Percentiles rank a stretch among this genome's conserved stretches.
Conservation (phyloP, 345 rosid genomes). For the Nasturtium officinale region DNA sequence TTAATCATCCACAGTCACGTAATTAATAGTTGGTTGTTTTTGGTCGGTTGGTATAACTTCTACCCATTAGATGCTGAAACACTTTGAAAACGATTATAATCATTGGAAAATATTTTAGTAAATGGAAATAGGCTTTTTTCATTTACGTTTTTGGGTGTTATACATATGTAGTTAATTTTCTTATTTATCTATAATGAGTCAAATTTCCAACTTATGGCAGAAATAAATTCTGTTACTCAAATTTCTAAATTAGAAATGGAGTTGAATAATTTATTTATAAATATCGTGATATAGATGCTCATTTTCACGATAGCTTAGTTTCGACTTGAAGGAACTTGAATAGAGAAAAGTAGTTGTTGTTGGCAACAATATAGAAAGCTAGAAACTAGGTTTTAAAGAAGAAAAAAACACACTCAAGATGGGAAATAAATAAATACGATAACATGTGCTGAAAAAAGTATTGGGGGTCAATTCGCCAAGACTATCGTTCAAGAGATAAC, state of each 20-base stretch:
- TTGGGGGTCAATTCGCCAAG: too few relatives aligned
- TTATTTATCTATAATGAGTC: neutral
- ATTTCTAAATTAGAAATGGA: neutral
- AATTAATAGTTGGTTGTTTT: constrained; percentile 27
- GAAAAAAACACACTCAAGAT: neutral
- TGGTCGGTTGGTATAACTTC: constrained; percentile 45
- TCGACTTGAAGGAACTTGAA: neutral
- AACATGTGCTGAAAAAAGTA: neutral
- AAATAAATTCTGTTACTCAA: neutral
- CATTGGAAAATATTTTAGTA: neutral
- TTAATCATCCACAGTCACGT: constrained; percentile 2
- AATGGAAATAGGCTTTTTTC: neutral
- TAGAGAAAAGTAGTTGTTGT: neutral
- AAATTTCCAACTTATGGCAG: neutral
- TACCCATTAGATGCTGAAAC: constrained; percentile 31
- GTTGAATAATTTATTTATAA: neutral
- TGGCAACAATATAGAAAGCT: neutral
- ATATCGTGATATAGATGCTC: neutral
- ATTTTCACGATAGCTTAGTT: neutral
- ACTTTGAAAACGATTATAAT: constrained; percentile 12
- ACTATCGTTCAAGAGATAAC: neutral
- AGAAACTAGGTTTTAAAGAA: neutral
- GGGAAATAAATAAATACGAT: neutral
- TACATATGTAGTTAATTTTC: neutral
- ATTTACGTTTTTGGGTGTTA: neutral